phyloP scores from a whole-genome alignment of 2,329 filamentous ascomycete genomes.

The Beauveria asiatica region DNA sequence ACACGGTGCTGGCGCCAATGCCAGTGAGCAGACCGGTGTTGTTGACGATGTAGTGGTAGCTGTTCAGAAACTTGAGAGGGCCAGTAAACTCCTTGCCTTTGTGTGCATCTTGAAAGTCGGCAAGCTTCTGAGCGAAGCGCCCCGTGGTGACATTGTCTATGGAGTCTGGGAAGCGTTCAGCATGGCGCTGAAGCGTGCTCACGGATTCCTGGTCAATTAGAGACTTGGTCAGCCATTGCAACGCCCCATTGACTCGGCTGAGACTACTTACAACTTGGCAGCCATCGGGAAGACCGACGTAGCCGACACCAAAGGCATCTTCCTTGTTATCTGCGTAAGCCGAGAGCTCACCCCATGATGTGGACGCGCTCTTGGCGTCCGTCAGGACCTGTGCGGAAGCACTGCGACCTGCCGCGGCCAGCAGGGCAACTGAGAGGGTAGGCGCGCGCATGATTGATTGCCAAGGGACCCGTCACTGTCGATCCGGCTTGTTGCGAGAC shows the following conservation, averaged over 20 bases:
- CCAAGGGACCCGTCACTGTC: not conserved
- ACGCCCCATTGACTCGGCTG: not conserved
- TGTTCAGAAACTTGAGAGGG: slow-evolving; percentile 43
- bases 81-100: slow-evolving; percentile 30
- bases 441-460: not conserved
- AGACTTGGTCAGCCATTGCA: not conserved
- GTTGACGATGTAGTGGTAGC: slow-evolving; percentile 38
- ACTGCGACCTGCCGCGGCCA: not conserved
- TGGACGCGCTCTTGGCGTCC: slow-evolving; percentile 22
- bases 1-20: slow-evolving; percentile 41
- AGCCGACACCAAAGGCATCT: slow-evolving; percentile 36
- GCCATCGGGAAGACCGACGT: slow-evolving; percentile 40
- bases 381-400: slow-evolving; percentile 15
- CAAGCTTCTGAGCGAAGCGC: slow-evolving; percentile 39
- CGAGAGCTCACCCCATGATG: slow-evolving; percentile 37
- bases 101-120: slow-evolving; percentile 30
- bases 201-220: slow-evolving; percentile 27
- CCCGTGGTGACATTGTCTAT: slow-evolving; percentile 42
- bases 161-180: slow-evolving; percentile 39
- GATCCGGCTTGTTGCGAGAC: not conserved
- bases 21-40: slow-evolving; percentile 35
- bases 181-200: slow-evolving; percentile 47
- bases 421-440: not conserved
- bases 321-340: slow-evolving; percentile 38
- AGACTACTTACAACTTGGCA: slow-evolving; percentile 26